These are phyloP conservation scores for Microdochium trichocladiopsis DNA, from an alignment of 2,329 filamentous ascomycete species.

Conservation along the genomic window DNA sequence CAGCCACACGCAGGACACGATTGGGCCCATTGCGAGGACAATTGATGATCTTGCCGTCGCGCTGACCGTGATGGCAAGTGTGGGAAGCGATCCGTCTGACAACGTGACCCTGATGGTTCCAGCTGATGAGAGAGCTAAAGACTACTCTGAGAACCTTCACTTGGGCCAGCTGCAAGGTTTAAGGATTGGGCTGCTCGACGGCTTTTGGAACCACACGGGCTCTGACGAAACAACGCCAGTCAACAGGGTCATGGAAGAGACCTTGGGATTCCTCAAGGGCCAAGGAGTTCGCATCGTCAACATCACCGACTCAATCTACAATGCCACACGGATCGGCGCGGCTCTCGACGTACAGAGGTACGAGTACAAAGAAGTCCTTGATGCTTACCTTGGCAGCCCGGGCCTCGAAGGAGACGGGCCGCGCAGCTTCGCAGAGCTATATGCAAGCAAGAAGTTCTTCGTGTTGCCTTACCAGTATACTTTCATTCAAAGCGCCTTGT, in stretches of 20 bases:
- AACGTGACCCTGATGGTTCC: slow-evolving; percentile 44
- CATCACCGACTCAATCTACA: slow-evolving; percentile 40
- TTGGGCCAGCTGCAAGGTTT: slow-evolving; percentile 15
- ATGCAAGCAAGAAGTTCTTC: slow-evolving; percentile 42
- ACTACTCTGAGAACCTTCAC: slow-evolving; percentile 36
- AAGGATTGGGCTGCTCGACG: slow-evolving; percentile 28
- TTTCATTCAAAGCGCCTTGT: slow-evolving; percentile 41
- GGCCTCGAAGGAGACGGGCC: slow-evolving; percentile 34
- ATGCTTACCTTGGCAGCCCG: slow-evolving; percentile 44
- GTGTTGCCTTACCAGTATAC: slow-evolving; percentile 53
- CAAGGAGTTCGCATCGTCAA: slow-evolving; percentile 43
- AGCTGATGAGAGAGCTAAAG: slow-evolving; percentile 24
- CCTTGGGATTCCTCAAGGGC: slow-evolving; percentile 33
- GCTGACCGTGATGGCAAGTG: slow-evolving; percentile 43
- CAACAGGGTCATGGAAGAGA: slow-evolving; percentile 40
- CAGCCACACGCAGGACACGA: slow-evolving; percentile 47
- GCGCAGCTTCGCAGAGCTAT: slow-evolving; percentile 38
- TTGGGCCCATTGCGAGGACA: slow-evolving; percentile 45
- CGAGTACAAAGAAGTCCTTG: slow-evolving; percentile 50
- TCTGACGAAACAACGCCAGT: slow-evolving; percentile 49
- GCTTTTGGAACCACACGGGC: slow-evolving; percentile 48
- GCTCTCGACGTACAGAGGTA: slow-evolving; percentile 52
- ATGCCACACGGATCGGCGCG: slow-evolving; percentile 38
- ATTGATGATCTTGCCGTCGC: slow-evolving; percentile 42
- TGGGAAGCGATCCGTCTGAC: slow-evolving; percentile 42